A percentile compares a stretch with the other conserved stretches of the same genome.
Conservation (phyloP, 1,284 basidiomycete species). For the Rhodotorula mucilaginosa region DNA sequence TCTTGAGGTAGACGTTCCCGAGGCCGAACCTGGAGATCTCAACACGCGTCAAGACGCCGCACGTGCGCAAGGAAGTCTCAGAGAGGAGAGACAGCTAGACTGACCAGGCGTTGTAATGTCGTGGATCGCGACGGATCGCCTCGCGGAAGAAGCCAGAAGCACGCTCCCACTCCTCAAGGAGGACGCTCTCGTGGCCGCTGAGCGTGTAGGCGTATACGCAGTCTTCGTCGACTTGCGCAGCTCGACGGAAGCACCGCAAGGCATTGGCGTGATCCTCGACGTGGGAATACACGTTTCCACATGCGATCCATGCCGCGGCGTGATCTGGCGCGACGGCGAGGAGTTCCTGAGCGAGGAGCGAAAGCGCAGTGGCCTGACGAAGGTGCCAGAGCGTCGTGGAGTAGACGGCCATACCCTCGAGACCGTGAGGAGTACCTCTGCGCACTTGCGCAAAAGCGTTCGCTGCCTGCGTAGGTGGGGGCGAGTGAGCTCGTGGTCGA, state of each 20-base stretch:
- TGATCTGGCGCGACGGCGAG: constrained; percentile 71
- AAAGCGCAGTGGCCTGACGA: constrained; percentile 72
- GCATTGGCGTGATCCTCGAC: constrained; percentile 88
- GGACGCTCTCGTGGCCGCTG: constrained; percentile 86
- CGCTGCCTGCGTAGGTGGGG: constrained; percentile 62
- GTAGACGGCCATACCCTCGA: constrained; percentile 88
- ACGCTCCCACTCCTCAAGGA: constrained; percentile 83
- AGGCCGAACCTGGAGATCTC: constrained; percentile 78
- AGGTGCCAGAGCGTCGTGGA: constrained; percentile 93
- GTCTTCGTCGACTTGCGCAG: constrained; percentile 68
- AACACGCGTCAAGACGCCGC: neutral
- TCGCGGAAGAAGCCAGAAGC: constrained; percentile 84
- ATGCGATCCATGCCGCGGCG: constrained; percentile 81
- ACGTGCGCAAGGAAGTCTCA: neutral
- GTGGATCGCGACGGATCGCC: constrained; percentile 75
- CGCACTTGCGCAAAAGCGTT: constrained; percentile 78
- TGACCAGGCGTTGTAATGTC: constrained; percentile 91
- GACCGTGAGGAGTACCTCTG: constrained; percentile 74
- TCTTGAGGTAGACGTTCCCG: constrained; percentile 85
- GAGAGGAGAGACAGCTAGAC: constrained; percentile 27
- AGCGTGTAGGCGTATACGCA: constrained; percentile 91
- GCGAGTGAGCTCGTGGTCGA: neutral
- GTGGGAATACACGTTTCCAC: constrained; percentile 87
- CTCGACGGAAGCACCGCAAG: constrained; percentile 83
- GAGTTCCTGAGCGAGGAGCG: constrained; percentile 84